These are phyloP conservation scores for Lachnellula arida DNA, from an alignment of 2,329 filamentous ascomycete species.

Conservation along the genomic window DNA sequence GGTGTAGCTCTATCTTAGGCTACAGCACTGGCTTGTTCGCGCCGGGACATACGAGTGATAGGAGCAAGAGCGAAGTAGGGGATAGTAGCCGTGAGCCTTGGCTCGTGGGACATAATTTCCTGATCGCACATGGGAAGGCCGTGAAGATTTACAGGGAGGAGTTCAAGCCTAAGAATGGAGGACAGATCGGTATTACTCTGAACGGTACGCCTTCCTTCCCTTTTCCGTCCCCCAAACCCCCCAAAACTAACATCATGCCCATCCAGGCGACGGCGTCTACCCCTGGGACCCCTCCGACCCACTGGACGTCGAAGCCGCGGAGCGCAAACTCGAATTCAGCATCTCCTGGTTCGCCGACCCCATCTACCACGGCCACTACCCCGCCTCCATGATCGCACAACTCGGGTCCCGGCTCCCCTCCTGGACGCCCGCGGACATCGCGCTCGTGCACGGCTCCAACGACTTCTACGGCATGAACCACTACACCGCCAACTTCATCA, in stretches of 20 bases:
- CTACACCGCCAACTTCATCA: conserved; percentile 86
- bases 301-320: conserved; percentile 67
- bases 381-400: conserved; percentile 76
- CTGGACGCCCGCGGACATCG: conserved; percentile 67
- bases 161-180: conserved; percentile 67
- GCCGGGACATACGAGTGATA: conserved; percentile 75
- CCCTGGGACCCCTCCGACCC: conserved; percentile 78
- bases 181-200: conserved; percentile 81
- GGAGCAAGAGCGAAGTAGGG: conserved; percentile 63
- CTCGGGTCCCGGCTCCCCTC: conserved; percentile 71
- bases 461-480: conserved; percentile 96
- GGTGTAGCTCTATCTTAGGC: conserved; percentile 76
- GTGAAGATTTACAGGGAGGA: conserved; percentile 81
- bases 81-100: conserved; percentile 76
- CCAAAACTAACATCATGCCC: background rate
- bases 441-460: conserved; percentile 77
- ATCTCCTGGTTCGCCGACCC: conserved; percentile 88
- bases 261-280: conserved; percentile 68
- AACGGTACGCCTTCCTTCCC: conserved; percentile 53
- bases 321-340: conserved; percentile 80
- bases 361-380: conserved; percentile 80
- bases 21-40: conserved; percentile 76
- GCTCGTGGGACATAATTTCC: conserved; percentile 75
- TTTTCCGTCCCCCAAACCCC: background rate
- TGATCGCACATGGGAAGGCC: conserved; percentile 74